phyloP scores from a whole-genome alignment of 129 eudicot genomes.

The Centrapalus pauciflorus region DNA sequence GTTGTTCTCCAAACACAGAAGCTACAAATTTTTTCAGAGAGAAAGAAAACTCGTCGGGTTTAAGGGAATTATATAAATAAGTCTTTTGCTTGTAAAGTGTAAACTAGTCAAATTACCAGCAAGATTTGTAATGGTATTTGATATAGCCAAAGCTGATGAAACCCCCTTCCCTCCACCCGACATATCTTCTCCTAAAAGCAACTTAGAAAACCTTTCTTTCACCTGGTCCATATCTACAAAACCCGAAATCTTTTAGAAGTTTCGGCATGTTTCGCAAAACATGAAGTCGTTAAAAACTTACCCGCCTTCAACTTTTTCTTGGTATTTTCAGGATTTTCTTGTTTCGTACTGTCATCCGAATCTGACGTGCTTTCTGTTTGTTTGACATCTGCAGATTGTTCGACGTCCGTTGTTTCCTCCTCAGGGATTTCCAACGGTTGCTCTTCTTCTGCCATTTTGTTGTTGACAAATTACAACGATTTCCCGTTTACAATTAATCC shows the following conservation, averaged over 20 bases:
- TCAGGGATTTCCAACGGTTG: slow-evolving; percentile 9
- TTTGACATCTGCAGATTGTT: slow-evolving; percentile 17
- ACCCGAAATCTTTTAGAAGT: background rate
- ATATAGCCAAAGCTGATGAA: slow-evolving; percentile 82
- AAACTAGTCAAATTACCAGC: slow-evolving; percentile 45
- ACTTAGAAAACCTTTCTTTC: slow-evolving; percentile 79
- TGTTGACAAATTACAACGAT: background rate
- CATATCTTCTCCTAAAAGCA: slow-evolving; percentile 84
- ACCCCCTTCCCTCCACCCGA: slow-evolving; percentile 98
- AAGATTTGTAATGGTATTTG: slow-evolving; percentile 87
- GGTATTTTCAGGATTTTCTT: slow-evolving; percentile 2
- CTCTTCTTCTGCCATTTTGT: slow-evolving; percentile 17
- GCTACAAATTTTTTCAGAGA: slow-evolving; percentile 37
- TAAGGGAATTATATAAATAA: slow-evolving; percentile 4
- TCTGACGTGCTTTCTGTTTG: background rate
- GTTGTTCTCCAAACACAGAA: slow-evolving; percentile 82
- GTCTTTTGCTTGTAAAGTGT: too few relatives aligned
- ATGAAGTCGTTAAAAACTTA: background rate
- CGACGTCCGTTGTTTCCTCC: slow-evolving; percentile 4
- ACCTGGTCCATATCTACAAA: slow-evolving; percentile 57
- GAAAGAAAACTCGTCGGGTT: background rate
- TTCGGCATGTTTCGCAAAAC: background rate
- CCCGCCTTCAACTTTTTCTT: slow-evolving; percentile 17
- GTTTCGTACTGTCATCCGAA: slow-evolving; percentile 2
- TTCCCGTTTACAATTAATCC: background rate